These are phyloP conservation scores for Candida tropicalis DNA, from an alignment of 1,139 yeast species.

Conservation along the genomic window DNA sequence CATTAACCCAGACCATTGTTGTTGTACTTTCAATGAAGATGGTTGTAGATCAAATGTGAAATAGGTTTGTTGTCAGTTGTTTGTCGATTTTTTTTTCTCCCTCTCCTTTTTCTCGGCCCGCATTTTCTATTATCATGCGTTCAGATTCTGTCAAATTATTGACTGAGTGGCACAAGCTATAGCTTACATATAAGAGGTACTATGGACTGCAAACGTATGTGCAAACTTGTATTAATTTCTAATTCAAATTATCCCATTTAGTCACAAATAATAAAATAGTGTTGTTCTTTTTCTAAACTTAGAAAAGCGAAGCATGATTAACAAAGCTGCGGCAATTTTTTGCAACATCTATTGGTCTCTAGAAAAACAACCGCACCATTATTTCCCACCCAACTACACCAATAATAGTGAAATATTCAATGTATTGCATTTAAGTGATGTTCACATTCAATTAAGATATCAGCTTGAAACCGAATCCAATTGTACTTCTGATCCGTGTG, in stretches of 20 bases:
- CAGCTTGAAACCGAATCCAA: conserved; percentile 63
- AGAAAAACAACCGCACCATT: conserved; percentile 26
- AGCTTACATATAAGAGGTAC: too few species aligned
- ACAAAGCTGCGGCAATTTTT: too few species aligned
- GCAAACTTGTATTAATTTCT: too few species aligned
- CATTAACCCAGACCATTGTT: conserved; percentile 22
- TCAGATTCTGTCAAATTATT: too few species aligned
- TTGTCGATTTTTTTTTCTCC: background rate
- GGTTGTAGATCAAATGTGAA: too few species aligned
- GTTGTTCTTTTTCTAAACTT: too few species aligned
- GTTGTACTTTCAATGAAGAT: background rate
- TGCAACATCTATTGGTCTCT: conserved; percentile 32
- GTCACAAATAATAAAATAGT: too few species aligned
- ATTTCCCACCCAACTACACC: conserved; percentile 27
- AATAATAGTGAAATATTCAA: conserved; percentile 40
- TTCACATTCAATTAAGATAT: conserved; percentile 62
- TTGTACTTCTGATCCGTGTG: conserved; percentile 57
- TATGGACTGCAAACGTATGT: too few species aligned
- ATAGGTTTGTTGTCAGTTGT: background rate
- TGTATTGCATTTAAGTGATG: conserved; percentile 68
- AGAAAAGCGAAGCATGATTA: too few species aligned
- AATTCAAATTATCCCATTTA: too few species aligned
- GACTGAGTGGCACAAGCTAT: too few species aligned
- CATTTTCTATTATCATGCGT: too few species aligned
- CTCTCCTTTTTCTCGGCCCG: background rate